Evolutionary conservation across 2,329 filamentous ascomycete species (phyloP).

Genomic region (Uncinocarpus reesii): DNA sequence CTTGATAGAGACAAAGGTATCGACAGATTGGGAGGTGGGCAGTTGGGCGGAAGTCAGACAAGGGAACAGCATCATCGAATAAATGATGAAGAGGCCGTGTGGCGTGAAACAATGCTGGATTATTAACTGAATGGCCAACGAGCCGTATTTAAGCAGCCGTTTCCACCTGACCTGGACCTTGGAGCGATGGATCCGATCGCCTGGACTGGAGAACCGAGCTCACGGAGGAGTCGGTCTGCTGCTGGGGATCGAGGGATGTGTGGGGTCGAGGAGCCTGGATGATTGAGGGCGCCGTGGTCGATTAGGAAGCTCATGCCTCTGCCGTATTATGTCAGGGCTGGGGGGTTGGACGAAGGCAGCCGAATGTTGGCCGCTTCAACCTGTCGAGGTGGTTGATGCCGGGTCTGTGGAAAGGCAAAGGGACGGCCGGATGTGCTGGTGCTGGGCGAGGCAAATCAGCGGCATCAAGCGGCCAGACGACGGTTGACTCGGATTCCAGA

Average conservation of each 20-base stretch:
- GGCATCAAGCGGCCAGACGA: too few species aligned
- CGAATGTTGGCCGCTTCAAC: too few species aligned
- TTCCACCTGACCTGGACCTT: constrained; percentile 8
- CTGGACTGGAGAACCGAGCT: background rate
- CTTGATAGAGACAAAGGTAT: background rate
- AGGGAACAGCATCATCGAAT: background rate
- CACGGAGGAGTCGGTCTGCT: background rate
- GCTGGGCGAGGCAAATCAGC: too few species aligned
- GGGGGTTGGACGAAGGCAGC: background rate
- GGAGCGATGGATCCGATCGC: background rate
- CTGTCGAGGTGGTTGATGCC: background rate
- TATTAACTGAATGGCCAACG: background rate
- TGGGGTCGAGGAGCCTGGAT: constrained; percentile 1
- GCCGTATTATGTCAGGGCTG: background rate
- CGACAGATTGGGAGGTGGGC: background rate
- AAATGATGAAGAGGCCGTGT: constrained; percentile 1
- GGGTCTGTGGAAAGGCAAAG: background rate
- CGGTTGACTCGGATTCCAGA: background rate
- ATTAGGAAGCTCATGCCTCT: background rate
- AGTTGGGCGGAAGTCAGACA: background rate
- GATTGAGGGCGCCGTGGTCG: background rate
- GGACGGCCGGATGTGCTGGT: too few species aligned
- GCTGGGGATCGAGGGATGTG: background rate
- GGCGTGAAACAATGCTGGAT: background rate
- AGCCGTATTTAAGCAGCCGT: background rate